Evolutionary conservation across 148 eudicot genomes (phyloP).

Genomic region (Spergularia bocconei): DNA sequence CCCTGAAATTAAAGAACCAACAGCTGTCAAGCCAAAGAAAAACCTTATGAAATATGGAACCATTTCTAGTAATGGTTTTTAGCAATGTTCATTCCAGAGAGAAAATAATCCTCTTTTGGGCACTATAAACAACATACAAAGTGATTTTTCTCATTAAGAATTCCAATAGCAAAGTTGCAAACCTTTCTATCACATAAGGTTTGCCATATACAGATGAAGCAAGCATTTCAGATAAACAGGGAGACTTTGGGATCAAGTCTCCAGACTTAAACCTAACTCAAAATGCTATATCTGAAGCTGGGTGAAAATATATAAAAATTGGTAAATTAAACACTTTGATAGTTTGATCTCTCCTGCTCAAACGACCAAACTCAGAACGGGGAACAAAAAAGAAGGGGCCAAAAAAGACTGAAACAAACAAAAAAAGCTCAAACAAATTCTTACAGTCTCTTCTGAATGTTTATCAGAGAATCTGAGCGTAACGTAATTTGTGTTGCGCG

Average conservation of each 20-base stretch:
- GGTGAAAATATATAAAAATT: not conserved
- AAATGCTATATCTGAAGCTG: not conserved
- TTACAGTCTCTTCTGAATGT: conserved; percentile 52
- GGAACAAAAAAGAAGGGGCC: not conserved
- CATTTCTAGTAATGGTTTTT: too few relatives aligned
- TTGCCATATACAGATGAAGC: not conserved
- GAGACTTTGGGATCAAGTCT: not conserved
- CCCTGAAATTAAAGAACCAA: conserved; percentile 47
- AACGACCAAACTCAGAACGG: not conserved
- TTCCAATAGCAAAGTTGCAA: not conserved
- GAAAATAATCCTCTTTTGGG: not conserved
- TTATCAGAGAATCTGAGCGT: conserved; percentile 64
- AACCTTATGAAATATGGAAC: not conserved
- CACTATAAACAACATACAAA: not conserved
- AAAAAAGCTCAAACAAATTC: conserved; percentile 15
- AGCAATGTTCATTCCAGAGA: not conserved
- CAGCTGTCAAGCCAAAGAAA: not conserved
- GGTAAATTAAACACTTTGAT: not conserved
- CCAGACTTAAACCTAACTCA: not conserved
- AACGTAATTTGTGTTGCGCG: conserved; percentile 75
- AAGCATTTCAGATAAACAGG: not conserved
- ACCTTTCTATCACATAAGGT: not conserved
- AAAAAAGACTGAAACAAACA: conserved; percentile 1
- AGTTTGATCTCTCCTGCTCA: not conserved
- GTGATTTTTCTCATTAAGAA: not conserved